Evolutionary conservation across 176 grass and related monocot genomes (phyloP), one percentile per base, ranked within the genome.

Genomic region (Coix lacrymajobi): DNA sequence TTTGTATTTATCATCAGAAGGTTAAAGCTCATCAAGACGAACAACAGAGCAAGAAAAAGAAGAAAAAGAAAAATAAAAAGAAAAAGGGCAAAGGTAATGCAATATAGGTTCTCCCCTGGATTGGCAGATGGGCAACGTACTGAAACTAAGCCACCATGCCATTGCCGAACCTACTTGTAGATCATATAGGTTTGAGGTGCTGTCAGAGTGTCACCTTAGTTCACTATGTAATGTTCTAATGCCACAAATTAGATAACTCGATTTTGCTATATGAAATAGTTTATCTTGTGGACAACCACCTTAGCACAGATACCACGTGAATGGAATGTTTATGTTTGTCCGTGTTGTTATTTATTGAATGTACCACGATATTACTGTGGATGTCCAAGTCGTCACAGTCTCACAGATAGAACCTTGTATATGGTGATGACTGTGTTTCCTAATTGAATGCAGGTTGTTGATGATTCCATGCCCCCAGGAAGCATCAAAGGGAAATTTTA

Each of bases 31-130:
- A 70, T 64, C 66, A 92, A 86, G 73, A 66, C 3, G 81, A 12
- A 12, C 71, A 83, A 17, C 71, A 71, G 68, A 84, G 67, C 30
- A 80, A 88, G 78, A 85, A 77, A 73, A 96, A 89, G 66, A 94
- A 89, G 75, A 92, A 92, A 62, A 92, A 86, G 69, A 93, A 93
- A 88, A 91, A 84, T 39, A 80, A 84, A 71, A 88, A 87, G 28
- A 92, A 86, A 67, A 87, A 84, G 78, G 25, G 52, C 75, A 37
- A 90, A 92, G 85, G 90, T 91, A 86, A 83, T 78, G 2, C 6
- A 28, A 1, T 52, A 16, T 22, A 66, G 12, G 4, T 22, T 19
- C 17, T 25, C 62, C n/a, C 66, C 22, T 41, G 8, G 61, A 37
- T 46, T 9, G 11, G 46, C 12, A 58, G n/a, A 38, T 38, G 60